Evolutionary conservation across 2,329 filamentous ascomycete species (phyloP).

Genomic region (Neonectria punicea): DNA sequence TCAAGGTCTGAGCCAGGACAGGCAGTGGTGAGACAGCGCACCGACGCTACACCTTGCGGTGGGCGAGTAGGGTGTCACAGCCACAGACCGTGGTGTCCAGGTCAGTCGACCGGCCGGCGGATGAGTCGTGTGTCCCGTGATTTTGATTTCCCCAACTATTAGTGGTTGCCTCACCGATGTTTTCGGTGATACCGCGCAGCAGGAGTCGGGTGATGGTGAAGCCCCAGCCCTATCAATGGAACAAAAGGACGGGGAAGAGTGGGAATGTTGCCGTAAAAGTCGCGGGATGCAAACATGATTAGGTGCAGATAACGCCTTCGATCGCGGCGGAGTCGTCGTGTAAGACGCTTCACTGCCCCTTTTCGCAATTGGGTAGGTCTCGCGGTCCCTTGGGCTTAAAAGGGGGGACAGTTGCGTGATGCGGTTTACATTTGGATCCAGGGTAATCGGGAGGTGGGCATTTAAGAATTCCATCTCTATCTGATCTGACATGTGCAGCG

Average conservation of each 20-base stretch:
- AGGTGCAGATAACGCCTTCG: not conserved
- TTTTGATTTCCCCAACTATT: constrained; percentile 1
- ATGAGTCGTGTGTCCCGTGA: constrained; percentile 20
- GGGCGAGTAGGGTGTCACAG: constrained; percentile 8
- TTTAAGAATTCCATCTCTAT: not conserved
- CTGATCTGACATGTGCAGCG: not conserved
- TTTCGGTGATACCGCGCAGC: constrained; percentile 5
- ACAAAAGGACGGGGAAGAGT: not conserved
- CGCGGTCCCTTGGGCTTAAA: not conserved
- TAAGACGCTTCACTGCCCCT: not conserved
- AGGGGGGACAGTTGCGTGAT: not conserved
- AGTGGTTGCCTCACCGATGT: constrained; percentile 12
- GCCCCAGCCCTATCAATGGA: constrained; percentile 10
- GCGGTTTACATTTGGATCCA: not conserved
- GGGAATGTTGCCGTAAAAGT: not conserved
- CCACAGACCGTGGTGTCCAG: constrained; percentile 2
- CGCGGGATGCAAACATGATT: not conserved
- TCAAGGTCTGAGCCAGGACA: constrained; percentile 9
- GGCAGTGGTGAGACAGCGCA: constrained; percentile 13
- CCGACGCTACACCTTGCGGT: constrained; percentile 18
- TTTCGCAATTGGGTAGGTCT: constrained; percentile 4
- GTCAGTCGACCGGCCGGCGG: constrained; percentile 11
- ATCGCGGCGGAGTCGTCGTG: not conserved
- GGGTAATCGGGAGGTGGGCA: not conserved
- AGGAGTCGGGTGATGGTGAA: constrained; percentile 18